Conservation (phyloP, 805 yeast species). For the Jamesozyma jinghongensis region DNA sequence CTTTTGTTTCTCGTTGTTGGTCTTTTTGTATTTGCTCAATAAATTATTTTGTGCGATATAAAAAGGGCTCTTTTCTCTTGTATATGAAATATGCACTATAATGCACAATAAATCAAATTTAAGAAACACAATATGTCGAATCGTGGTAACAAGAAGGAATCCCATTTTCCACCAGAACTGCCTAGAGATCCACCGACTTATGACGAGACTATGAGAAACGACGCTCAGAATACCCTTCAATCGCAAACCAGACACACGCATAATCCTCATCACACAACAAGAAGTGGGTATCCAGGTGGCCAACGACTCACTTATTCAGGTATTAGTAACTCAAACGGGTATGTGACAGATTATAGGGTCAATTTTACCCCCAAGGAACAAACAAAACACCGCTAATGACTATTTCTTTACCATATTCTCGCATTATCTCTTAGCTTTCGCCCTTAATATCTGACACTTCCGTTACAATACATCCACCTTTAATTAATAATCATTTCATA, state of each 20-base stretch:
- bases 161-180: not conserved
- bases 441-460: too few relatives aligned
- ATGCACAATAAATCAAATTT: too few relatives aligned
- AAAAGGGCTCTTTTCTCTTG: too few relatives aligned
- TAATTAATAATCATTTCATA: too few relatives aligned
- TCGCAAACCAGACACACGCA: not conserved
- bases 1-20: not conserved
- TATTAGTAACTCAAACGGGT: not conserved
- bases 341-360: not conserved
- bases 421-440: too few relatives aligned
- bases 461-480: too few relatives aligned
- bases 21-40: too few relatives aligned
- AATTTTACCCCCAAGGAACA: not conserved
- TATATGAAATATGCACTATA: too few relatives aligned
- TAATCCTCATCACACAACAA: constrained; percentile 5
- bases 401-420: too few relatives aligned
- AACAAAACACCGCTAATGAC: too few relatives aligned
- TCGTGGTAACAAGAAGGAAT: too few relatives aligned
- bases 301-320: constrained; percentile 3
- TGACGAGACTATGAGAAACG: constrained; percentile 17
- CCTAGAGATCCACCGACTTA: constrained; percentile 23
- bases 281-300: constrained; percentile 6
- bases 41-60: too few relatives aligned
- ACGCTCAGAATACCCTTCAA: constrained; percentile 1
- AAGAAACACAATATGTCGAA: not conserved